Conservation (phyloP, 495 filamentous ascomycete genomes). For the Penicillium simplicissimum region DNA sequence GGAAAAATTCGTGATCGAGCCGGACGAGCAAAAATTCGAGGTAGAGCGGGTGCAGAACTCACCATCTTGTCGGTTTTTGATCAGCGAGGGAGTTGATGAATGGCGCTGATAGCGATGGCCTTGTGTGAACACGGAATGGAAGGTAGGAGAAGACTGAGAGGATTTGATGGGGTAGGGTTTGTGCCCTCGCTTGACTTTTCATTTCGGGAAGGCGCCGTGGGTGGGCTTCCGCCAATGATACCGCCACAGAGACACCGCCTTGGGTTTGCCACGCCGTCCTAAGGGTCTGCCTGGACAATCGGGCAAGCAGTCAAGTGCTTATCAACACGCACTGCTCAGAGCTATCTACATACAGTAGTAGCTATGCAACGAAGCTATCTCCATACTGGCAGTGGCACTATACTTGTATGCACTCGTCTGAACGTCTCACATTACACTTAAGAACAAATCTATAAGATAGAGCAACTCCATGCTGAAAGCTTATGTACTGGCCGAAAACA, state of each 20-base stretch:
- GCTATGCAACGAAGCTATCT: too few relatives aligned
- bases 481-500: constrained; percentile 24
- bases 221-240: constrained; percentile 31
- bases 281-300: constrained; percentile 18
- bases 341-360: neutral
- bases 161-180: constrained; percentile 44
- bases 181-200: constrained; percentile 45
- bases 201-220: constrained; percentile 20
- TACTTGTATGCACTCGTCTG: neutral
- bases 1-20: neutral
- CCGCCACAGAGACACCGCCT: neutral
- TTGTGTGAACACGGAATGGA: constrained; percentile 42
- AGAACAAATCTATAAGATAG: constrained; percentile 20
- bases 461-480: constrained; percentile 11
- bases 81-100: constrained; percentile 51
- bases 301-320: constrained; percentile 27
- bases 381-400: neutral
- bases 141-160: constrained; percentile 43
- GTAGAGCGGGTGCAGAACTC: constrained; percentile 24
- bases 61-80: constrained; percentile 54
- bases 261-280: constrained; percentile 1
- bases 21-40: constrained; percentile 5
- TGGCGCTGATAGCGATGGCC: constrained; percentile 53
- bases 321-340: neutral
- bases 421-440: constrained; percentile 24